phyloP scores from a whole-genome alignment of 2,329 filamentous ascomycete genomes.

The Penicillium sp. region DNA sequence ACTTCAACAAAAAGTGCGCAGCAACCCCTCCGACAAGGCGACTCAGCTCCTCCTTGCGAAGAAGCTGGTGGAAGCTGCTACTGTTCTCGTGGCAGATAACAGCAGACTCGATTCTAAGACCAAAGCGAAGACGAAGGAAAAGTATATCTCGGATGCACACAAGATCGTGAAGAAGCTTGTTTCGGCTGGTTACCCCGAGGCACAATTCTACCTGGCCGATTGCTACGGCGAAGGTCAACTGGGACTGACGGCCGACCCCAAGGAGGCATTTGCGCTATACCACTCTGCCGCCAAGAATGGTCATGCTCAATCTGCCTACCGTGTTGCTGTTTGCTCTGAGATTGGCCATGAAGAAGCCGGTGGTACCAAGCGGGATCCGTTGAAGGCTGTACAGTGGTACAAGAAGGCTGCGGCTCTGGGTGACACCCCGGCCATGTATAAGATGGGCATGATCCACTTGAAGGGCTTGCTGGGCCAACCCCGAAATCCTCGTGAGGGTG shows the following conservation, averaged over 20 bases:
- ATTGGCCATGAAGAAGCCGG: conserved; percentile 92
- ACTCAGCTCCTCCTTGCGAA: conserved; percentile 71
- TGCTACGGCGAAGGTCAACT: conserved; percentile 77
- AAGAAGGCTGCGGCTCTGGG: conserved; percentile 85
- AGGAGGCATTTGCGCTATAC: conserved; percentile 90
- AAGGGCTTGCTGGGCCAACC: conserved; percentile 90
- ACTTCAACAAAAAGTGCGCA: conserved; percentile 64
- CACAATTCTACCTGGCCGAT: conserved; percentile 92
- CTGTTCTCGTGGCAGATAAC: conserved; percentile 71
- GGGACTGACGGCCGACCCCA: conserved; percentile 74
- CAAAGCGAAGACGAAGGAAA: conserved; percentile 65
- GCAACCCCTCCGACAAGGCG: conserved; percentile 66
- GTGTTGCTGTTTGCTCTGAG: conserved; percentile 95
- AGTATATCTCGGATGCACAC: conserved; percentile 77
- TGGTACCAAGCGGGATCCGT: conserved; percentile 80
- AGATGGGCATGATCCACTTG: conserved; percentile 91
- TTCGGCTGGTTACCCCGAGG: conserved; percentile 67
- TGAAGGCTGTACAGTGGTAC: conserved; percentile 98
- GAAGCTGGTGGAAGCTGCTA: conserved; percentile 78
- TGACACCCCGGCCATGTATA: conserved; percentile 94
- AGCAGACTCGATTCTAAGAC: conserved; percentile 64
- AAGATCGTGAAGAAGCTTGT: conserved; percentile 89
- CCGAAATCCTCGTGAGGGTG: conserved; percentile 75
- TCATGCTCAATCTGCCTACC: conserved; percentile 81
- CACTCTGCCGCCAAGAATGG: conserved; percentile 88